phyloP scores from a whole-genome alignment of 1,284 basidiomycete genomes.

The Grifola frondosa region DNA sequence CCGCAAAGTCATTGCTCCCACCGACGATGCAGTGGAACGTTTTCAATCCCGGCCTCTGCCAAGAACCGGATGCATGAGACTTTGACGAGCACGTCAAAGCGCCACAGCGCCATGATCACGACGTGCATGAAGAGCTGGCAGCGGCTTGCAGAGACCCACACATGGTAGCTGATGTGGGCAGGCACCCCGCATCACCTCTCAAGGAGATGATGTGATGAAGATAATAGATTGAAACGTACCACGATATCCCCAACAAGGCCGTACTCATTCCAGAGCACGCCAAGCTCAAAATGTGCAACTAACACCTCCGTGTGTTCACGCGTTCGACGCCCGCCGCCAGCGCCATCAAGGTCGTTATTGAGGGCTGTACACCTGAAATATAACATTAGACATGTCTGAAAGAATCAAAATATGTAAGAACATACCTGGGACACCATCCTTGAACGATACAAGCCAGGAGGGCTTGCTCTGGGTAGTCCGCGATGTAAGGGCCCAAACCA shows the following conservation, averaged over 20 bases:
- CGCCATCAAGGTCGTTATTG: slow-evolving; percentile 10
- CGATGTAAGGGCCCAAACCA: slow-evolving; percentile 29
- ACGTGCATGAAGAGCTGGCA: not conserved
- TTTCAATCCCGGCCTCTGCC: not conserved
- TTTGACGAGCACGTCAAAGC: too few species aligned
- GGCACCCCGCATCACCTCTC: too few species aligned
- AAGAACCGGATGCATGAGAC: not conserved
- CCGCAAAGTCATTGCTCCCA: not conserved
- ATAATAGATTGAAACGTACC: slow-evolving; percentile 11
- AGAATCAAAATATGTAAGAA: not conserved
- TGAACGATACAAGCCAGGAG: slow-evolving; percentile 25
- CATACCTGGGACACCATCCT: slow-evolving; percentile 30
- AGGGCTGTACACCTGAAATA: slow-evolving; percentile 11
- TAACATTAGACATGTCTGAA: not conserved
- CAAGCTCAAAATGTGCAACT: slow-evolving; percentile 3
- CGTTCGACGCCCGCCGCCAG: not conserved
- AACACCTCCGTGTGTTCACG: slow-evolving; percentile 13
- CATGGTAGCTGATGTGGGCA: too few species aligned
- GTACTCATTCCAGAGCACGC: slow-evolving; percentile 17
- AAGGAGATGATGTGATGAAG: too few species aligned
- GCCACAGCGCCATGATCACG: too few species aligned
- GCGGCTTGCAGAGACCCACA: too few species aligned
- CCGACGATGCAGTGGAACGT: not conserved
- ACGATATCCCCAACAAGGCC: slow-evolving; percentile 22
- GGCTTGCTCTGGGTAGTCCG: slow-evolving; percentile 32